These are phyloP conservation scores for Aspergillus sp. DNA, from an alignment of 2,329 filamentous ascomycete species.

Conservation along the genomic window DNA sequence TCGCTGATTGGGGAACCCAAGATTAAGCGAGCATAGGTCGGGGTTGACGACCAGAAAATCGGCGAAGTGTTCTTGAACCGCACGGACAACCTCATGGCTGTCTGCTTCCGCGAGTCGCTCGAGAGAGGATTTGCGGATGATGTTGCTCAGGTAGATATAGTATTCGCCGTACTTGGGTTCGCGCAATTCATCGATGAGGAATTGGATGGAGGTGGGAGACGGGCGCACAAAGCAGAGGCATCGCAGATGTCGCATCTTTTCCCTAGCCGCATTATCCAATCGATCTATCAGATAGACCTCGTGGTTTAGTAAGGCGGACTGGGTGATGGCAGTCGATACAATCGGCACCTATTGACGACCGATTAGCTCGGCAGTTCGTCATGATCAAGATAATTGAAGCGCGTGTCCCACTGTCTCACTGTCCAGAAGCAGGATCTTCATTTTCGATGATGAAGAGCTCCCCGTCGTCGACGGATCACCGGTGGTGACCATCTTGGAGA, in stretches of 20 bases:
- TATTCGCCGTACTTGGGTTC: conserved; percentile 98
- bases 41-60: conserved; percentile 95
- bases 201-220: conserved; percentile 87
- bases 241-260: conserved; percentile 96
- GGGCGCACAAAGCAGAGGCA: conserved; percentile 92
- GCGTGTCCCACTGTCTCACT: conserved; percentile 73
- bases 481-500: conserved; percentile 89
- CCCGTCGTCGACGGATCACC: conserved; percentile 64
- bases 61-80: conserved; percentile 92
- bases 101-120: conserved; percentile 94
- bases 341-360: conserved; percentile 64
- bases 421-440: conserved; percentile 96
- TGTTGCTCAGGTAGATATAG: conserved; percentile 94
- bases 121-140: conserved; percentile 92
- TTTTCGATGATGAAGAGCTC: conserved; percentile 70
- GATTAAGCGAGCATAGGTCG: conserved; percentile 79
- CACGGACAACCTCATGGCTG: conserved; percentile 93
- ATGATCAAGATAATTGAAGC: conserved; percentile 12
- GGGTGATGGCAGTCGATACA: conserved; percentile 90
- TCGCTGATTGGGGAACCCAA: conserved; percentile 68
- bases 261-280: conserved; percentile 80
- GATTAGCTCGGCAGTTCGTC: conserved; percentile 18
- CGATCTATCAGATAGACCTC: conserved; percentile 98
- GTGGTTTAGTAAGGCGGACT: conserved; percentile 90
- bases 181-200: conserved; percentile 89